Evolutionary conservation across 2,329 filamentous ascomycete species (phyloP), one percentile per base, ranked within the genome.

Genomic region (Pyricularia grisea): DNA sequence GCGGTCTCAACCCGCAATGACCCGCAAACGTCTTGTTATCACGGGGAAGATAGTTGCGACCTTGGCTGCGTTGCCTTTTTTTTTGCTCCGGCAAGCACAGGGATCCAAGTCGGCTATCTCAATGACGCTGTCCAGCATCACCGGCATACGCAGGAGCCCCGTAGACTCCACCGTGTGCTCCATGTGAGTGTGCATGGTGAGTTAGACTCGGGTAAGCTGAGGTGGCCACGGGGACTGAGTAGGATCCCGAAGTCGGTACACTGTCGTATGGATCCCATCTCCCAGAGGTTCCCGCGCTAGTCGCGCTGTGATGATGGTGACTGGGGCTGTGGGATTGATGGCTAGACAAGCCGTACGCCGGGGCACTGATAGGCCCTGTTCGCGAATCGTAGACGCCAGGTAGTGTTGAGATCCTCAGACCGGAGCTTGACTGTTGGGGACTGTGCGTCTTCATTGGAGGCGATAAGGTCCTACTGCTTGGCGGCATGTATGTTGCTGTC

Each of bases 391-490:
- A 78, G 71, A 84, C 84, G 1, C 58, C 58, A 2, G 81, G 74
- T 3, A 80, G 67, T 17, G 77, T 76, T 4, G 76, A 76, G 31
- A 81, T 76, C 61, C 79, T 76, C 5, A 81, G 74, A 17, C 74
- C 74, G 2, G 74, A 73, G 7, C 72, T 50, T n/a, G 42, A 50
- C 69, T 2, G 74, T 63, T 4, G 77, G 76, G 0, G 81, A 78
- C 1, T 80, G 78, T 50, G 74, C 0, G 78, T 74, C 70, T 81
- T 81, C 28, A 81, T 70, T 0, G 74, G 73, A 1, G 81, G 81
- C 0, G 81, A 83, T 61, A 87, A 76, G 0, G 83, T 78, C n/a
- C 84, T 81, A 9, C 75, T 76, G 1, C 78, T 71, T 1, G 78
- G 67, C 1, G 70, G 68, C 0, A 71, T 30, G 42, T 73, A 73